phyloP scores from a whole-genome alignment of 805 yeast species.

The Tetrapisispora namnaoensis region DNA sequence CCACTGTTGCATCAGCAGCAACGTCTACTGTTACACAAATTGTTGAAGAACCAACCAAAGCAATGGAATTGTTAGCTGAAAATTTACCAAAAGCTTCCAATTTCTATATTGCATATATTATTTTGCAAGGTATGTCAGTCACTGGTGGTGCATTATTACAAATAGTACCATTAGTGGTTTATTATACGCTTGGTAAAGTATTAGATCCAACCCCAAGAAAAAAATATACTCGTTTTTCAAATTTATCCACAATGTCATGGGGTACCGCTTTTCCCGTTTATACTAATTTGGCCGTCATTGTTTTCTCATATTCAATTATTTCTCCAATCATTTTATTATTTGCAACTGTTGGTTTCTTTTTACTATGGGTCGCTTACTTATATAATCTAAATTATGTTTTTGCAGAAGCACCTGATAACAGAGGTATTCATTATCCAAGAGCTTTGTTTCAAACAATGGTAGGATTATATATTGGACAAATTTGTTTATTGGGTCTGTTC shows the following conservation, averaged over 20 bases:
- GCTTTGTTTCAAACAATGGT: conserved; percentile 82
- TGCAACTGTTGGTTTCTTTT: conserved; percentile 56
- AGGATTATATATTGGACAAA: conserved; percentile 81
- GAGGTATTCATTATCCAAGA: conserved; percentile 80
- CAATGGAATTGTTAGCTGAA: conserved; percentile 50
- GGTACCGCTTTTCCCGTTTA: conserved; percentile 74
- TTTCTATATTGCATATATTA: conserved; percentile 58
- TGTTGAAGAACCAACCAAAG: conserved; percentile 46
- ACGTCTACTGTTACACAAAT: conserved; percentile 57
- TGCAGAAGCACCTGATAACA: conserved; percentile 56
- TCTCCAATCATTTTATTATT: conserved; percentile 79
- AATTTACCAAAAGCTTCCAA: conserved; percentile 66
- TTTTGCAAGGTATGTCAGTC: conserved; percentile 58
- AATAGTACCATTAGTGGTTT: conserved; percentile 46
- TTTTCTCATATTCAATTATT: conserved; percentile 58
- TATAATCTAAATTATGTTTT: conserved; percentile 69
- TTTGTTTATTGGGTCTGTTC: conserved; percentile 78
- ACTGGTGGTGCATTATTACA: conserved; percentile 60
- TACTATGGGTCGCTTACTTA: conserved; percentile 67
- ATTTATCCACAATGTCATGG: conserved; percentile 48
- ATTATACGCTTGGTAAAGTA: conserved; percentile 45
- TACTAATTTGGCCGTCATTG: conserved; percentile 59
- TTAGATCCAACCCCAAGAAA: conserved; percentile 60
- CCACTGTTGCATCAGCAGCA: conserved; percentile 64
- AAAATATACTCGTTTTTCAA: conserved; percentile 50